A percentile compares a stretch with the other conserved stretches of the same genome.
Evolutionary conservation across 2,329 filamentous ascomycete species (phyloP).

Genomic region (Paraphaeosphaeria sporulosa): DNA sequence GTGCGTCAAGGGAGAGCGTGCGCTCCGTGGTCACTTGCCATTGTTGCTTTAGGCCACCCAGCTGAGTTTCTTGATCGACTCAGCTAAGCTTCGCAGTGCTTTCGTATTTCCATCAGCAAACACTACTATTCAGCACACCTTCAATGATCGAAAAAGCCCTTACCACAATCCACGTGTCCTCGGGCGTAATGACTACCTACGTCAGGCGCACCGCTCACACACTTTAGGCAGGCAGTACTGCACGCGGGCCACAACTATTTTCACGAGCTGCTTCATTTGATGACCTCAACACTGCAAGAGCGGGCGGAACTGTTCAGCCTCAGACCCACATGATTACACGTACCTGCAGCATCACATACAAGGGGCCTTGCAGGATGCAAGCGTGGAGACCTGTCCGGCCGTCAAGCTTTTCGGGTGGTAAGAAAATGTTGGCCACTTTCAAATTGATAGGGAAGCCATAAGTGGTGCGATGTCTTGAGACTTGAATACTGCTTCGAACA

Average conservation of each 20-base stretch:
- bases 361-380: neutral
- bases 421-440: neutral
- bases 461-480: neutral
- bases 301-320: neutral
- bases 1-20: neutral
- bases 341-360: neutral
- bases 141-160: neutral
- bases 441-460: neutral
- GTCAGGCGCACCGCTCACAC: neutral
- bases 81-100: neutral
- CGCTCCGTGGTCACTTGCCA: neutral
- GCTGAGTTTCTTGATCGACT: neutral
- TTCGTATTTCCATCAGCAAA: neutral
- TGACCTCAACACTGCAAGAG: neutral
- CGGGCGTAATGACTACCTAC: neutral
- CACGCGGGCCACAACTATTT: neutral
- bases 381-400: neutral
- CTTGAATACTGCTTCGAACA: neutral
- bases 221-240: slow-evolving; percentile 2
- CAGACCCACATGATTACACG: neutral
- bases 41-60: neutral
- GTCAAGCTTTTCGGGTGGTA: neutral
- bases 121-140: neutral
- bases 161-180: neutral
- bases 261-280: neutral